Evolutionary conservation across 495 filamentous ascomycete species (phyloP).

Genomic region (Parmelia sp.): DNA sequence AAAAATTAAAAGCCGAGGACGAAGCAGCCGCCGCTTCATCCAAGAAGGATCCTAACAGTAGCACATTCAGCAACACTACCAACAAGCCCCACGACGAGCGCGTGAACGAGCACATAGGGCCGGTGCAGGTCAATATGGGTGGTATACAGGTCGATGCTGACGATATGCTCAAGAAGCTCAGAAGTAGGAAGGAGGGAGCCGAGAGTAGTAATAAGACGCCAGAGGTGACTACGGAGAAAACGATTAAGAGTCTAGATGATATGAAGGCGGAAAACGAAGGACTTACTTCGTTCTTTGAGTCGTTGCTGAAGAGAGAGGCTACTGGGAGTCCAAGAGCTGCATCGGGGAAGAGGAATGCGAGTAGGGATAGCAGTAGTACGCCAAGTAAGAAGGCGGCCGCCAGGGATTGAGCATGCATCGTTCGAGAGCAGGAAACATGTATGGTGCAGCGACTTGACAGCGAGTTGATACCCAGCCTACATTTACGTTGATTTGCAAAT

Average conservation of each 20-base stretch:
- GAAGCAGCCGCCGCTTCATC: slow-evolving; percentile 22
- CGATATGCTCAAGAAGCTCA: slow-evolving; percentile 83
- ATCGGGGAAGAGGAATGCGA: slow-evolving; percentile 37
- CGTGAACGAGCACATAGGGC: slow-evolving; percentile 85
- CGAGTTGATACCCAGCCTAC: background rate
- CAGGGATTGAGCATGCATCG: background rate
- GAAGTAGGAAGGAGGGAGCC: slow-evolving; percentile 32
- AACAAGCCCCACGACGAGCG: slow-evolving; percentile 35
- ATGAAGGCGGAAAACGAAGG: slow-evolving; percentile 61
- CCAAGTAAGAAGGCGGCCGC: slow-evolving; percentile 19
- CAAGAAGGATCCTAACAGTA: slow-evolving; percentile 34
- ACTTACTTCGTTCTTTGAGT: slow-evolving; percentile 60
- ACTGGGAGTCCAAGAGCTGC: slow-evolving; percentile 23
- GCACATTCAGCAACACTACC: slow-evolving; percentile 8
- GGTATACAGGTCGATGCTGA: slow-evolving; percentile 96
- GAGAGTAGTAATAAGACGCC: slow-evolving; percentile 12
- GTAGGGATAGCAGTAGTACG: slow-evolving; percentile 25
- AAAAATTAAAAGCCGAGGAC: slow-evolving; percentile 57
- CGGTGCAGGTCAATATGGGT: slow-evolving; percentile 95
- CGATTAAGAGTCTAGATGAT: slow-evolving; percentile 38
- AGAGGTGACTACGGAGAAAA: slow-evolving; percentile 5
- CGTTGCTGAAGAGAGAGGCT: slow-evolving; percentile 51
- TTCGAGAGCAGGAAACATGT: background rate
- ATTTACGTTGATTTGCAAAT: background rate
- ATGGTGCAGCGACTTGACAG: background rate